Percentiles rank a stretch among this genome's conserved stretches.
Evolutionary conservation across 768 basidiomycete species (phyloP).

Genomic region (Suillus bovinus): DNA sequence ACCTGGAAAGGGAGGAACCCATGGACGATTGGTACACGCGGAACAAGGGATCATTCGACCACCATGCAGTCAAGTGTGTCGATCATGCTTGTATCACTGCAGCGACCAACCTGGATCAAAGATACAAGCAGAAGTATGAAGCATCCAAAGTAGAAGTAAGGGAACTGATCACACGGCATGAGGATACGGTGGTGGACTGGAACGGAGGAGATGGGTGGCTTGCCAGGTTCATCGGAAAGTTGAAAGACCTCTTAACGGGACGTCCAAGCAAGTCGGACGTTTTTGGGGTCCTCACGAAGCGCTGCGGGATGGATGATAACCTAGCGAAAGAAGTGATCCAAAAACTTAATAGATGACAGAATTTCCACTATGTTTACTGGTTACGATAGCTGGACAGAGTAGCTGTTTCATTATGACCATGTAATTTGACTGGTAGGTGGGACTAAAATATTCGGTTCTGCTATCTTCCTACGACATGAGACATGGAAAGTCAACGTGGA

Average conservation of each 20-base stretch:
- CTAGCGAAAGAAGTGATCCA: background rate
- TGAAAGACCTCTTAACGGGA: background rate
- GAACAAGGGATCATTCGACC: slow-evolving; percentile 10
- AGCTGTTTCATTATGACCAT: background rate
- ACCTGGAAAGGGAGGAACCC: slow-evolving; percentile 27
- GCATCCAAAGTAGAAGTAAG: background rate
- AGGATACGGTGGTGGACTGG: background rate
- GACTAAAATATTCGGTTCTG: background rate
- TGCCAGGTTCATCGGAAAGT: background rate
- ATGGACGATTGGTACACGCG: slow-evolving; percentile 26
- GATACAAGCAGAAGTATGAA: slow-evolving; percentile 16
- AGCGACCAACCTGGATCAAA: slow-evolving; percentile 16
- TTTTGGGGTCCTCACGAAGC: slow-evolving; percentile 1
- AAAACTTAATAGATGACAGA: background rate
- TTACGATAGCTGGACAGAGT: background rate
- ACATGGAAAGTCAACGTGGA: background rate
- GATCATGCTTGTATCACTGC: slow-evolving; percentile 10
- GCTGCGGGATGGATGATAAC: background rate
- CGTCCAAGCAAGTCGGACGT: slow-evolving; percentile 1
- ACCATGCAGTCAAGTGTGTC: slow-evolving; percentile 3
- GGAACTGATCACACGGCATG: background rate
- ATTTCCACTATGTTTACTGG: background rate
- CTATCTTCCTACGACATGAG: background rate
- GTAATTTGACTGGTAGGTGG: background rate
- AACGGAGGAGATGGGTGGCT: slow-evolving; percentile 1